Evolutionary conservation across 1,284 basidiomycete species (phyloP).

Genomic region (Naganishia liquefaciens): DNA sequence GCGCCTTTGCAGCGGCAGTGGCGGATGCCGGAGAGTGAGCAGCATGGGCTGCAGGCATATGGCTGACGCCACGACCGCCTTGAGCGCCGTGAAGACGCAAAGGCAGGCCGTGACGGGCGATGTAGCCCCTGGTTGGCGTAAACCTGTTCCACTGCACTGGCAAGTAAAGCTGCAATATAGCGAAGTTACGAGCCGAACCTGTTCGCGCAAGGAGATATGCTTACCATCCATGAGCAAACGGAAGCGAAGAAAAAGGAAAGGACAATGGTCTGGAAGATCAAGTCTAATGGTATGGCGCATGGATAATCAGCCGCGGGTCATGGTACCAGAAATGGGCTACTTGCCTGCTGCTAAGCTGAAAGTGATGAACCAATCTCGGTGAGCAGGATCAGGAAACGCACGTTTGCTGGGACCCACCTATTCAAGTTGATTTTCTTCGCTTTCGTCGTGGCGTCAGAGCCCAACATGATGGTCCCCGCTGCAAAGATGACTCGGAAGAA

Average conservation of each 20-base stretch:
- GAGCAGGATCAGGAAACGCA: not conserved
- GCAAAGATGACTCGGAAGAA: conserved; percentile 24
- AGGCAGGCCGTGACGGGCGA: conserved; percentile 1
- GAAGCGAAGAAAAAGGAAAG: conserved; percentile 24
- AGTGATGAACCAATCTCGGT: not conserved
- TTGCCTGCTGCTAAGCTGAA: conserved; percentile 13
- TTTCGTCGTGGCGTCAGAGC: conserved; percentile 7
- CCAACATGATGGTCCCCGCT: conserved; percentile 1
- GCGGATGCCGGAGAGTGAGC: conserved; percentile 4
- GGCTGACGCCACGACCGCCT: not conserved
- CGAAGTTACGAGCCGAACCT: not conserved
- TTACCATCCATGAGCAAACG: conserved; percentile 24
- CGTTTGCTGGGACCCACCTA: conserved; percentile 6
- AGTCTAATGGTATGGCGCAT: not conserved
- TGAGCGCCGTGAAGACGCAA: not conserved
- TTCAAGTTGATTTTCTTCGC: conserved; percentile 11
- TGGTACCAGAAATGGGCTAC: not conserved
- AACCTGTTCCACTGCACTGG: conserved; percentile 25
- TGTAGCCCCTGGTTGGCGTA: conserved; percentile 2
- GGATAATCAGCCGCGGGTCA: too few relatives aligned
- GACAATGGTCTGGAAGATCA: conserved; percentile 12
- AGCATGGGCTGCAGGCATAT: not conserved
- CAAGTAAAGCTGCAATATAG: not conserved
- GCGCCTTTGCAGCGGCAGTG: conserved; percentile 8
- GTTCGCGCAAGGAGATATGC: not conserved